Base-by-base conservation (phyloP, 495 filamentous ascomycete genomes). In the Xylaria palmicola region DNA sequence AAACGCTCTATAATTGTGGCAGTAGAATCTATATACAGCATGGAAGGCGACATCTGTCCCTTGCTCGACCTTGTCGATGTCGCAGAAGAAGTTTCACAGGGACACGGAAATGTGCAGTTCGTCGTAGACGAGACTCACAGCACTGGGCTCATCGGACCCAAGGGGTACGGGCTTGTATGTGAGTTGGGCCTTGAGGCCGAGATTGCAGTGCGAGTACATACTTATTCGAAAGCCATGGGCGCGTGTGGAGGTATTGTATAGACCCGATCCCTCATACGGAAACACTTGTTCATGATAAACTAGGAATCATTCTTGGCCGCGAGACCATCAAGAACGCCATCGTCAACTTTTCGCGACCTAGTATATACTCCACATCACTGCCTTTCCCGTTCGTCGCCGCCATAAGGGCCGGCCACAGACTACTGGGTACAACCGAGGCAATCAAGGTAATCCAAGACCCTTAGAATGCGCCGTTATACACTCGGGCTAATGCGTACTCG, bases 121-220 rank as follows among this genome's bases (percentile, higher is more conserved):
- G 75, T 87, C 19, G 78, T 90, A 10, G 87, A 90, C 55, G 87
- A 90, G 64, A 86, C 87, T 0, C 87, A 90, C 67, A 77, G 79
- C 0, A 87, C 82, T 19, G 87, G 87, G 1, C 75, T 86, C 0
- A 75, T 84, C 56, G 87, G 87, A 0, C 75, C 76, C 0, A 65
- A 76, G 0, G 86, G 87, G 0, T 69, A 76, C 1, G 86, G 87
- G 0, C 69, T 88, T 4, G 82, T 88, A 0, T 82, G 80, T 61
- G 75, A 78, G 22, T 68, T 88, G 5, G 85, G 83, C 0, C 62
- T 89, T 10, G 79, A 90, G 62, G 72, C 82, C 9, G 67, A 77
- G 22, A 81, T 88, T 44, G 82, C 84, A 62, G 77, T 86, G 9
- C 64, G 84, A 26, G 70, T 86, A 4, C 59, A 67, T 43, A 60